Percentiles rank a stretch among this genome's conserved stretches.
Evolutionary conservation across 1,284 basidiomycete species (phyloP).

Genomic region (Erythrobasidium hasegawianum): DNA sequence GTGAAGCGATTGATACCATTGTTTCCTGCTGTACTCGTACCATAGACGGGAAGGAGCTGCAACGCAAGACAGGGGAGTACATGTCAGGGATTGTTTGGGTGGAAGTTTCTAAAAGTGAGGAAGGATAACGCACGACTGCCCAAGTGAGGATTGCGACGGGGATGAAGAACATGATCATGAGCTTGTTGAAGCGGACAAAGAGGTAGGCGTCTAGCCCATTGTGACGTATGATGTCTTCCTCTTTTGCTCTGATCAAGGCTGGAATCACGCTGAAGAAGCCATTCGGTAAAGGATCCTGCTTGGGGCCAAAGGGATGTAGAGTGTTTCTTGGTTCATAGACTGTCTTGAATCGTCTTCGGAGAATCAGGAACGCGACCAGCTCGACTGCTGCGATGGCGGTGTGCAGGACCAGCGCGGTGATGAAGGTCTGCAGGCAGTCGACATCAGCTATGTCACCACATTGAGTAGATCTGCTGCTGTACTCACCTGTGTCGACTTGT

Average conservation of each 20-base stretch:
- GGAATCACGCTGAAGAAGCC: conserved; percentile 50
- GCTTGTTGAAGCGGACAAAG: conserved; percentile 80
- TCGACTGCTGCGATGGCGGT: conserved; percentile 46
- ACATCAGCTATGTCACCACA: too few species aligned
- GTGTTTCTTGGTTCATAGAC: conserved; percentile 23
- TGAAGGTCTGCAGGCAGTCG: too few species aligned
- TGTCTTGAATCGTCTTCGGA: conserved; percentile 48
- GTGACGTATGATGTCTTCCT: conserved; percentile 45
- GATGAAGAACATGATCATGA: conserved; percentile 69
- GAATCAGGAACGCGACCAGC: conserved; percentile 47
- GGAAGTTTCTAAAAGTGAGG: background rate
- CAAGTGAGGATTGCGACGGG: conserved; percentile 65
- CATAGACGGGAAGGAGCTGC: conserved; percentile 58
- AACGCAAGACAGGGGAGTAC: conserved; percentile 25
- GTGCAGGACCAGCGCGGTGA: conserved; percentile 42
- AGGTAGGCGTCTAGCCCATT: conserved; percentile 94
- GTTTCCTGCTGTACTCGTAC: conserved; percentile 53
- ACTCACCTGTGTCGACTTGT: too few species aligned
- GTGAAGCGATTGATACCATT: conserved; percentile 66
- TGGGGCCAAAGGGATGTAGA: conserved; percentile 40
- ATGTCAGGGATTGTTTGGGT: background rate
- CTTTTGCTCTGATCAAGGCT: conserved; percentile 46
- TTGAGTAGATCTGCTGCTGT: too few species aligned
- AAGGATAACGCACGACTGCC: conserved; percentile 37
- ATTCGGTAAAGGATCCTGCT: conserved; percentile 42